Percentiles rank a stretch among this genome's conserved stretches.
Conservation (phyloP, 2,329 filamentous ascomycete species). For the Cadophora malorum region DNA sequence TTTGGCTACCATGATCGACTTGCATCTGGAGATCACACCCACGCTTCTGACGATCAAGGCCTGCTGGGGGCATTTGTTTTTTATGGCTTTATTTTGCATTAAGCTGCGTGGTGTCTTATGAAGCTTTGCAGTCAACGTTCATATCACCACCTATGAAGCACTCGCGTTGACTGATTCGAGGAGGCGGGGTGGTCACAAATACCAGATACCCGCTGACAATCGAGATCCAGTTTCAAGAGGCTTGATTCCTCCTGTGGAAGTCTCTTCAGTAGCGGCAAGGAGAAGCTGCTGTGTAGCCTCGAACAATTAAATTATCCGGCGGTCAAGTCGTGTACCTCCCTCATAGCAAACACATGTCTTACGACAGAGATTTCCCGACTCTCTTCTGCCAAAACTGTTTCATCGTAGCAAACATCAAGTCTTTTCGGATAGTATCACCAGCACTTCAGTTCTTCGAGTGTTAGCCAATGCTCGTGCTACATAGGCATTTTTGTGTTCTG, state of each 20-base stretch:
- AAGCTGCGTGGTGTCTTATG: background rate
- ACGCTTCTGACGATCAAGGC: background rate
- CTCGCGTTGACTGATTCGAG: too few relatives aligned
- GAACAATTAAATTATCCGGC: background rate
- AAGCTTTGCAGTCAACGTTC: too few relatives aligned
- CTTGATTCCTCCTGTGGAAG: background rate
- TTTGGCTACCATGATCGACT: conserved; percentile 12
- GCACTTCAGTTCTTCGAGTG: background rate
- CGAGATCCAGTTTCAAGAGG: background rate
- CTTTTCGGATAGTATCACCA: background rate
- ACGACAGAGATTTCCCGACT: background rate
- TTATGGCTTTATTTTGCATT: too few relatives aligned
- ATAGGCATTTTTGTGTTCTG: background rate
- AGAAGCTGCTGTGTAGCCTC: background rate
- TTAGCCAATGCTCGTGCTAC: background rate
- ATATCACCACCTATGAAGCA: too few relatives aligned
- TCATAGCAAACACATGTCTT: background rate
- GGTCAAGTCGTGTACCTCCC: background rate
- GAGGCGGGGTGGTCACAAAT: background rate
- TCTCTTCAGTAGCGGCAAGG: background rate
- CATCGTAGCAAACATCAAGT: conserved; percentile 5
- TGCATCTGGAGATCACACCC: background rate
- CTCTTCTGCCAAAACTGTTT: background rate
- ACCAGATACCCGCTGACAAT: background rate
- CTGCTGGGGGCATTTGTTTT: too few relatives aligned